Evolutionary conservation across 2,329 filamentous ascomycete species (phyloP).

Genomic region (Talaromyces albobiverticillius): DNA sequence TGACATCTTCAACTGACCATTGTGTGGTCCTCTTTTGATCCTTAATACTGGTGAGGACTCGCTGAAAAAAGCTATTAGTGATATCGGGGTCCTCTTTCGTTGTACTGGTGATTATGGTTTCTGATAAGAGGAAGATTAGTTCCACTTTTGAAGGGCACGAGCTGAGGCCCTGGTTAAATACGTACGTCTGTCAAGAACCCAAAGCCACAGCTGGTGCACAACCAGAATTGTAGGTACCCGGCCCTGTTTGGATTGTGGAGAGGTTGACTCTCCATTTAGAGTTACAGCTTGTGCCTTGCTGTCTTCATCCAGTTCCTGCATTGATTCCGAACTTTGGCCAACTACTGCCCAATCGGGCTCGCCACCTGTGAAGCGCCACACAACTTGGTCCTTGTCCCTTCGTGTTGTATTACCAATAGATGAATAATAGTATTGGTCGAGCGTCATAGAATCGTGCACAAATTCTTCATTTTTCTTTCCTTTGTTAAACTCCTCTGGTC

Average conservation of each 20-base stretch:
- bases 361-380: slow-evolving; percentile 3
- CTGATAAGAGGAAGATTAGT: not conserved
- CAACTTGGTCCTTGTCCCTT: slow-evolving; percentile 16
- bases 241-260: not conserved
- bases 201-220: slow-evolving; percentile 22
- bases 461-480: not conserved
- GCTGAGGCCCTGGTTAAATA: not conserved
- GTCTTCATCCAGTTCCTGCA: not conserved
- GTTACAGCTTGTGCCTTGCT: not conserved
- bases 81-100: slow-evolving; percentile 8
- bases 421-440: slow-evolving; percentile 19
- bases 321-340: not conserved
- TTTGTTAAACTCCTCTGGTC: not conserved
- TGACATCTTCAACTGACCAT: not conserved
- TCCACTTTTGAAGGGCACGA: not conserved
- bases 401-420: slow-evolving; percentile 9
- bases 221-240: slow-evolving; percentile 11
- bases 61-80: slow-evolving; percentile 9
- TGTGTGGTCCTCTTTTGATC: not conserved
- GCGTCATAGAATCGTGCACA: slow-evolving; percentile 13
- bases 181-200: slow-evolving; percentile 20
- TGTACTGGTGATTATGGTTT: slow-evolving; percentile 16
- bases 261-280: not conserved
- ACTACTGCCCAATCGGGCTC: not conserved
- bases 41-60: slow-evolving; percentile 1